Evolutionary conservation across 345 rosid genomes (phyloP).

Genomic region (Noccaea bulbosa): DNA sequence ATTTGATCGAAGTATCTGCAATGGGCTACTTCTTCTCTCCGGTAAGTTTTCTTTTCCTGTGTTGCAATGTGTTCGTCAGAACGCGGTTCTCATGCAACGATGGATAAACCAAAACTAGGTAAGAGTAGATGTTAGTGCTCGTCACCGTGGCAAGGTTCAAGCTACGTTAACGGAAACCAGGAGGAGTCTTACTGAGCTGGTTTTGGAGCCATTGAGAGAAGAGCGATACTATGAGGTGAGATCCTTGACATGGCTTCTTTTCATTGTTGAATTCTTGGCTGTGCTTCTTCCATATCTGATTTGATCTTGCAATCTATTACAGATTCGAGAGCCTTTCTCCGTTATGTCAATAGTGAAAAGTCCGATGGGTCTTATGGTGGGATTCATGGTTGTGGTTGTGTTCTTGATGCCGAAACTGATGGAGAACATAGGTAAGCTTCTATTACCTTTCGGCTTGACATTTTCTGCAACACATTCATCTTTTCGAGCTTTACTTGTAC

Average conservation of each 20-base stretch:
- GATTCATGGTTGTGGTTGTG: slow-evolving; percentile 90
- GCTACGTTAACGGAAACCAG: slow-evolving; percentile 93
- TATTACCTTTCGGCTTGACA: background rate
- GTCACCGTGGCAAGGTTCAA: slow-evolving; percentile 91
- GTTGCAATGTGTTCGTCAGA: slow-evolving; percentile 9
- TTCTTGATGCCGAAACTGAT: slow-evolving; percentile 94
- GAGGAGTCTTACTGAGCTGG: slow-evolving; percentile 80
- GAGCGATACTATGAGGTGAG: slow-evolving; percentile 91
- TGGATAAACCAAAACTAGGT: slow-evolving; percentile 54
- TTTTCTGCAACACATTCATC: slow-evolving; percentile 5
- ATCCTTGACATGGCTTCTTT: too few species aligned
- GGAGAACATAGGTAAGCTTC: slow-evolving; percentile 84
- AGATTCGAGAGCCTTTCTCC: slow-evolving; percentile 93
- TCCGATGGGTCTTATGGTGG: slow-evolving; percentile 99
- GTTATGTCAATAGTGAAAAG: slow-evolving; percentile 83
- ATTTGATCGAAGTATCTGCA: slow-evolving; percentile 88
- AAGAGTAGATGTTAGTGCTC: slow-evolving; percentile 96
- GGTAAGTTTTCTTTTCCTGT: slow-evolving; percentile 47
- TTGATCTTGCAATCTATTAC: slow-evolving; percentile 27
- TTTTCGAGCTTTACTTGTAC: background rate
- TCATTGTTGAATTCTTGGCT: slow-evolving; percentile 23
- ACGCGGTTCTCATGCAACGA: slow-evolving; percentile 1
- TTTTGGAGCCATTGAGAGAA: slow-evolving; percentile 78
- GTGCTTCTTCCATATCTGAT: slow-evolving; percentile 30
- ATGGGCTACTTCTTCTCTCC: slow-evolving; percentile 93